Evolutionary conservation across 768 basidiomycete genomes (phyloP), one percentile per base, ranked within the genome.

Genomic region (Amanita rubescens): DNA sequence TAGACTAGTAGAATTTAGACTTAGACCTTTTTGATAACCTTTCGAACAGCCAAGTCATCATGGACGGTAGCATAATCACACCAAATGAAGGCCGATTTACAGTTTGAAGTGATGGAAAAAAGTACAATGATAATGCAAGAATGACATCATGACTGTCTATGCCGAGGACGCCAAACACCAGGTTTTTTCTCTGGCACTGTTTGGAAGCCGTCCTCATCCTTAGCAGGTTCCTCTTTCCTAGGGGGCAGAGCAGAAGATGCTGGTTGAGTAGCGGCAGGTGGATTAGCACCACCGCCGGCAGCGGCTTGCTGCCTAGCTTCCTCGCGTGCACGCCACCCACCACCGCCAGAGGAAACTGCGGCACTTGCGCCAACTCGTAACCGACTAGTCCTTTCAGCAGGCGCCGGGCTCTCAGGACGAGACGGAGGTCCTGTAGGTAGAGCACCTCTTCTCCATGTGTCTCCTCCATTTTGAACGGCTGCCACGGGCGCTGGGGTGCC

Each of bases 151-250:
- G 19, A 3, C 20, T 45, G 53, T 17, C 53, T 35, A 10, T 35
- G 44, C 11, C 45, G 45, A 30, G 53, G 25, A 3, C 45, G 44
- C 53, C 45, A 54, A 22, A 54, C 45, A n/a, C n/a, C n/a, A 17
- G 6, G 22, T 30, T 71, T 67, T 60, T 70, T 70, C 52, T 67
- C 66, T 20, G 63, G 56, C 34, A 85, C 82, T 22, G 80, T 74
- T 8, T 84, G 81, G 75, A 89, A 89, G 3, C 88, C 87, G 60
- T 90, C 87, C 3, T 80, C 73, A 38, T 86, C 84, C 60, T 73
- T 78, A 58, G 69, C 70, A 5, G 63, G 47, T 48, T 78, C 77
- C 50, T 78, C 74, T 58, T 68, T 70, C 15, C 63, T 54, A 8
- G 67, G 61, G 0, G 73, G 70, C 39, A 77, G 71, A 10, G 77